Evolutionary conservation across 2,329 filamentous ascomycete genomes (phyloP), one percentile per base, ranked within the genome.

Genomic region (Hymenoscyphus repandus): DNA sequence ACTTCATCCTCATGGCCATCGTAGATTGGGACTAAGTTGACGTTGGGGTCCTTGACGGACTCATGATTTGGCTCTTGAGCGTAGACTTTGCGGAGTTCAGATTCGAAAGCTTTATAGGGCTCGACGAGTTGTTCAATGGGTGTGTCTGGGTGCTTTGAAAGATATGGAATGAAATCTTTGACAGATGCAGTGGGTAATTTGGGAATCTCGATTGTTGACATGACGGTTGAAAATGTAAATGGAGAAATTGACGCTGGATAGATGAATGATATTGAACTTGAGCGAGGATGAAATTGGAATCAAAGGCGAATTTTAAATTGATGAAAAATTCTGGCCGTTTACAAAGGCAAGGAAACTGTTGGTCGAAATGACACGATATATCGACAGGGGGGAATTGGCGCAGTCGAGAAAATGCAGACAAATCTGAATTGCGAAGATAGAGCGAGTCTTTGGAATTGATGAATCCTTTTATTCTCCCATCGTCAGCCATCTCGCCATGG

Each of bases 11-110:
- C 80, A 52, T 76, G 69, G 13, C 76, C 68, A 46, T 72, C 75
- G 65, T 87, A 90, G 30, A 90, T 69, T 1, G 86, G 83, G 6
- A 88, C 70, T 20, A 86, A 70, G 58, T 87, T 88, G 63, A 86
- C 68, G 51, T 76, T 67, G 6, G 73, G 73, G 56, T 85, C 75
- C 32, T 78, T 65, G 15, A 86, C 70, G 17, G 73, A 69, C 6
- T 78, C 73, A 55, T 86, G 80, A 47, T 72, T 67, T 5, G 82
- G 81, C 44, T 86, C 75, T 62, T 89, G 86, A 34, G 86, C 85
- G 61, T 83, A 90, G 15, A 85, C 62, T 55, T 83, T 76, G 40
- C 86, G 80, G 46, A 90, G 71, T 53, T 78, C 74, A 42, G 79
- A 74, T 65, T 90, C 86, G 58, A 83, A 88, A 48, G 77, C 68